Base-by-base conservation (phyloP, 257 asterid genomes). In the Nicotiana sylvestris region DNA sequence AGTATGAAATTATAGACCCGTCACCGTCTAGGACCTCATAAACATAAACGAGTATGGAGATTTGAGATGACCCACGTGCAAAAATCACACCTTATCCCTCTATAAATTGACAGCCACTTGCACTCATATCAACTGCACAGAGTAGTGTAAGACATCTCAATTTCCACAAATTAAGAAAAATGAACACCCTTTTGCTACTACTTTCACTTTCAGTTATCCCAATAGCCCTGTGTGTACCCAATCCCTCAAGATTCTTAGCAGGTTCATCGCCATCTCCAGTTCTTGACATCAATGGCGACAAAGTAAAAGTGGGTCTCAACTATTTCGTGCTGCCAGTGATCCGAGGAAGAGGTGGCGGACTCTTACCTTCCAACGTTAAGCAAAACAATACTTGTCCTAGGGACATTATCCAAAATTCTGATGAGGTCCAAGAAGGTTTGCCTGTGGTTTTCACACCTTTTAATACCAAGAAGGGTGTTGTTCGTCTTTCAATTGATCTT, bases 321-420 rank as follows among this genome's bases (percentile, higher is more conserved):
- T 72, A 82, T 30, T 39, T 37, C 57, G 9, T 82, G 6, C 60
- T 72, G 5, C 76, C 85, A 2, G 85, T 82, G 5, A 39, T 62
- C 74, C 81, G 29, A 11, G 81, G 81, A 70, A 58, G 15, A 17
- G 85, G 65, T 4, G 76, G 85, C 43, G 85, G 81, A 39, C 49
- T 39, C 2, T 6, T 1, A 6, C 49, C 49, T 39, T 39, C 49
- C 76, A 64, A 66, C 77, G 61, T 74, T 49, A 74, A 74, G 7
- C 25, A 49, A 49, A 66, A 78, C 29, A 76, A 35, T 2, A 32
- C 74, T 32, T 68, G 87, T 27, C 82, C 84, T 13, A 58, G 82
- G 7, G 80, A 30, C 57, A 78, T 84, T 0, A 79, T 77, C 2
- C 84, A 80, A 61, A 6, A 37, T 6, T 1, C 2, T 37, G 46